A percentile compares a stretch with the other conserved stretches of the same genome.
Evolutionary conservation across 352 stramenopile genomes (phyloP).

Genomic region (Saprolegnia parasitica): DNA sequence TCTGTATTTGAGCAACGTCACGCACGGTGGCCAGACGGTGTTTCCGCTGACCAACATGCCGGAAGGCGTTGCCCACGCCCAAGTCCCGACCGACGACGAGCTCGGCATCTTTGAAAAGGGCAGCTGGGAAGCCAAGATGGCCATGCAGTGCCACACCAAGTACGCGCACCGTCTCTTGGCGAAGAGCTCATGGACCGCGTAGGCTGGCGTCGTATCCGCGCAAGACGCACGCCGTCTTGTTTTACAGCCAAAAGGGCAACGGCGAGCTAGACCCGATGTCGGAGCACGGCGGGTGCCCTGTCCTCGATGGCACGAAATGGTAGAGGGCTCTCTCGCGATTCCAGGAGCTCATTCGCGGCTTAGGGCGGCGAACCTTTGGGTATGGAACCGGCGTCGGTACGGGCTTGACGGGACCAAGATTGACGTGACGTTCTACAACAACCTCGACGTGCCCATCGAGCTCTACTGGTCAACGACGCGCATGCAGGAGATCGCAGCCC

Average conservation of each 20-base stretch:
- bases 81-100: conserved; percentile 18
- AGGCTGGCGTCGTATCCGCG: conserved; percentile 30
- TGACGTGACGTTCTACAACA: conserved; percentile 66
- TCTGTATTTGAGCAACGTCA: conserved; percentile 32
- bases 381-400: conserved; percentile 64
- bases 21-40: conserved; percentile 34
- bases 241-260: conserved; percentile 74
- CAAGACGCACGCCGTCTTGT: conserved; percentile 75
- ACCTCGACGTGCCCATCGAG: conserved; percentile 43
- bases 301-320: conserved; percentile 29
- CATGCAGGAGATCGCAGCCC: conserved; percentile 36
- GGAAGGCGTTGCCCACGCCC: conserved; percentile 19
- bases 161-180: conserved; percentile 12
- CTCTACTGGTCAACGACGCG: conserved; percentile 66
- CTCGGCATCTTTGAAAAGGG: conserved; percentile 25
- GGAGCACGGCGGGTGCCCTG: conserved; percentile 25
- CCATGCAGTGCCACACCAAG: conserved; percentile 29
- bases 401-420: conserved; percentile 40
- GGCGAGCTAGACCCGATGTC: conserved; percentile 28
- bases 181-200: background rate
- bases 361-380: conserved; percentile 76
- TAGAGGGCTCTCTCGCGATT: conserved; percentile 65
- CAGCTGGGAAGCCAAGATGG: conserved; percentile 28
- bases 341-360: conserved; percentile 34
- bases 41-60: conserved; percentile 34